phyloP scores from a whole-genome alignment of 2,329 filamentous ascomycete species.

The Huntiella savannae region DNA sequence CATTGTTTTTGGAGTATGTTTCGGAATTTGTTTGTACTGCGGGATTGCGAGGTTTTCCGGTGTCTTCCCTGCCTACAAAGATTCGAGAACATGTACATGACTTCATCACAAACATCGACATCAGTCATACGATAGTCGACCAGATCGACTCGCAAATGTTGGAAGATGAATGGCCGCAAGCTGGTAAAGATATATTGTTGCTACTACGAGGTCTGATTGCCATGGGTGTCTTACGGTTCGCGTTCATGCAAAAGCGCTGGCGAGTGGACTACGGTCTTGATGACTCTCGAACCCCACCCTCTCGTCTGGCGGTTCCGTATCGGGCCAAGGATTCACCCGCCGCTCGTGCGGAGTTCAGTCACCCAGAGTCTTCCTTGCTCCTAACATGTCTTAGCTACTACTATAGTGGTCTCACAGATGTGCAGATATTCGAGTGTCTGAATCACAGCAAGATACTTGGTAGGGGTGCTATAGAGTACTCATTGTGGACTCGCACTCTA shows the following conservation, averaged over 20 bases:
- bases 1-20: constrained; percentile 13
- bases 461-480: constrained; percentile 31
- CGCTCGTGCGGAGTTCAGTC: constrained; percentile 38
- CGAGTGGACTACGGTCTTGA: constrained; percentile 45
- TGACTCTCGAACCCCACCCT: constrained; percentile 20
- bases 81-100: constrained; percentile 18
- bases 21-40: constrained; percentile 23
- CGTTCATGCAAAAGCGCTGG: constrained; percentile 39
- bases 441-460: constrained; percentile 29
- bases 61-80: constrained; percentile 18
- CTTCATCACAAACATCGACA: constrained; percentile 26
- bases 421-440: constrained; percentile 30
- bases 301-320: constrained; percentile 37
- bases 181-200: constrained; percentile 21
- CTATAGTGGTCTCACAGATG: constrained; percentile 31
- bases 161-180: constrained; percentile 17
- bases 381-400: constrained; percentile 39
- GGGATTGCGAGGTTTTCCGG: constrained; percentile 25
- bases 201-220: constrained; percentile 38
- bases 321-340: constrained; percentile 39
- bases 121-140: constrained; percentile 17
- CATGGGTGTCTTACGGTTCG: constrained; percentile 32
- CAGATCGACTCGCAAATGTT: constrained; percentile 17
- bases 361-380: constrained; percentile 37
- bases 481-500: constrained; percentile 25